These are phyloP conservation scores for Penicillium bovifimosum DNA, from an alignment of 495 filamentous ascomycete species.

Conservation along the genomic window DNA sequence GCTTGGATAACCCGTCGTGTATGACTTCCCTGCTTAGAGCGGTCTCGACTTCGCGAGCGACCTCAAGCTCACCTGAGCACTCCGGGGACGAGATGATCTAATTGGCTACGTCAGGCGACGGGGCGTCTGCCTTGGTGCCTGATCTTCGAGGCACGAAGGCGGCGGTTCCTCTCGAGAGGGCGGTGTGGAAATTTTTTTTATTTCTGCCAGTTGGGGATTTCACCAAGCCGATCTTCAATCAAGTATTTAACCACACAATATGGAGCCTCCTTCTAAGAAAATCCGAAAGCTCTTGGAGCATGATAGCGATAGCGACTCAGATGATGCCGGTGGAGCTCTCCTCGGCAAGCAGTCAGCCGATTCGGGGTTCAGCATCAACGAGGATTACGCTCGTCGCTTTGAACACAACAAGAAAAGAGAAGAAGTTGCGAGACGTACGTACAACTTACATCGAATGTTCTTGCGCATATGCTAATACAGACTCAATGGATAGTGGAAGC, in stretches of 20 bases:
- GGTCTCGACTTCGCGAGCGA: neutral
- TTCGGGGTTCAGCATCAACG: slow-evolving; percentile 71
- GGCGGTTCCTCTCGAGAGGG: slow-evolving; percentile 12
- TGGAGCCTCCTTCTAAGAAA: slow-evolving; percentile 46
- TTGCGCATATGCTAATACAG: neutral
- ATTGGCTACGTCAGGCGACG: slow-evolving; percentile 42
- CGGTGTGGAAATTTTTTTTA: slow-evolving; percentile 34
- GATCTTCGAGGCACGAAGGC: slow-evolving; percentile 7
- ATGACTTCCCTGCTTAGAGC: slow-evolving; percentile 1
- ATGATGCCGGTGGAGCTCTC: slow-evolving; percentile 45
- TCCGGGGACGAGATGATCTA: slow-evolving; percentile 21
- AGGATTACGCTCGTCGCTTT: slow-evolving; percentile 82
- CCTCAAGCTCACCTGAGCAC: slow-evolving; percentile 6
- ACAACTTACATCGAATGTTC: neutral
- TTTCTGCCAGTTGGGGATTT: slow-evolving; percentile 20
- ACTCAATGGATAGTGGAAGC: slow-evolving; percentile 61
- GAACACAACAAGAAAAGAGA: slow-evolving; percentile 96
- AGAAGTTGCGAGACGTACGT: slow-evolving; percentile 74
- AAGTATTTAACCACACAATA: slow-evolving; percentile 10
- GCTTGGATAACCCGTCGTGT: slow-evolving; percentile 14
- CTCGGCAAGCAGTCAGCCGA: slow-evolving; percentile 29
- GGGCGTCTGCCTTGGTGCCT: slow-evolving; percentile 13
- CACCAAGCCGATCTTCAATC: slow-evolving; percentile 2
- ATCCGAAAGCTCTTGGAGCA: slow-evolving; percentile 43
- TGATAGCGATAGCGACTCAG: slow-evolving; percentile 53